These are phyloP conservation scores for Hygrophoropsis aurantiaca DNA, from an alignment of 768 basidiomycete genomes.

Conservation along the genomic window DNA sequence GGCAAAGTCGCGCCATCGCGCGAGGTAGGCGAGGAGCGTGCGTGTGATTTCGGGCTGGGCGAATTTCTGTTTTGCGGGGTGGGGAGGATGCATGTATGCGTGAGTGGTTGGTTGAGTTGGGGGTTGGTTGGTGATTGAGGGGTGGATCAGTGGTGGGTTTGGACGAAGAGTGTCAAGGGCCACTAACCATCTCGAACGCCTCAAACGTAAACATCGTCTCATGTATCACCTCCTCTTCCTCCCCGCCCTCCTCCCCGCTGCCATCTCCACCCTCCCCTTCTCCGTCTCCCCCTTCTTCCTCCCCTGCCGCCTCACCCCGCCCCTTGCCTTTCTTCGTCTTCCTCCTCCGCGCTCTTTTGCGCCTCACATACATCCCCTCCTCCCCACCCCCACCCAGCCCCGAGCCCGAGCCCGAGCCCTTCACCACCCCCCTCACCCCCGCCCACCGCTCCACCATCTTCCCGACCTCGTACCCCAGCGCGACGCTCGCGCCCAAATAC, in stretches of 20 bases:
- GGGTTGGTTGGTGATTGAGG: no score
- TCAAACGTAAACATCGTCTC: conserved; percentile 94
- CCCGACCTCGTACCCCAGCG: conserved; percentile 82
- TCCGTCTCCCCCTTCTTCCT: conserved; percentile 42
- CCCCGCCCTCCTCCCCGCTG: conserved; percentile 56
- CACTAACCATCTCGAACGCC: conserved; percentile 79
- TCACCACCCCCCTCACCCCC: conserved; percentile 63
- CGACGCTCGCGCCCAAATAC: conserved; percentile 85
- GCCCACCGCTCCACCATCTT: conserved; percentile 88
- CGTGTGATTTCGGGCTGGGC: conserved; percentile 83
- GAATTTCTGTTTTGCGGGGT: conserved; percentile 66
- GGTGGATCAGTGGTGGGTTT: conserved; percentile 15
- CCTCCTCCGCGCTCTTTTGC: conserved; percentile 57
- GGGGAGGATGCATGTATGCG: not conserved
- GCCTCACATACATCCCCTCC: conserved; percentile 71
- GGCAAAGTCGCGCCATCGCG: conserved; percentile 79
- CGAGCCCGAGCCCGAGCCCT: no score
- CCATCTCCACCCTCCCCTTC: conserved; percentile 67
- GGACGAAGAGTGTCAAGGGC: conserved; percentile 11
- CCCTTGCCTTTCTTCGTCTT: conserved; percentile 51
- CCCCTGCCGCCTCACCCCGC: conserved; percentile 71
- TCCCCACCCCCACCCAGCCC: no score
- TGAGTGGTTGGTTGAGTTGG: no score
- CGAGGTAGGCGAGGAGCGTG: conserved; percentile 80
- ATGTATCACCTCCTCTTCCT: conserved; percentile 62